Base-by-base conservation (phyloP, 805 yeast genomes). In the Naumovozyma dairenensis region DNA sequence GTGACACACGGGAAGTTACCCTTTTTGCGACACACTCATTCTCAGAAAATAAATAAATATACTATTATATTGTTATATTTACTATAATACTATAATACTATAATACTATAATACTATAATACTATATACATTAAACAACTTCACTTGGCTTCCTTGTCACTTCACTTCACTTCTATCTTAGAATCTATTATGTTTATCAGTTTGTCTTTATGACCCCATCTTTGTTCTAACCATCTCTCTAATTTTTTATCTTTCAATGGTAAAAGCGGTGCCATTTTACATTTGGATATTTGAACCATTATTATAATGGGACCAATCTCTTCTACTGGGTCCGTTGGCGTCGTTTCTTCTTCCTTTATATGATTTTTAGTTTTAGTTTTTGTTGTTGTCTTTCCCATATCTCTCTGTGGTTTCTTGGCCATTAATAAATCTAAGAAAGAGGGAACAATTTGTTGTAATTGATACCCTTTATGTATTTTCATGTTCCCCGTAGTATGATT, bases 161-260 rank as follows among this genome's bases (percentile, higher is more conserved):
- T 12, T 28, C 31, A 35, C 21, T 15, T 41, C 14, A 45, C 40
- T 34, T 44, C 52, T 17, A 61, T 47, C 21, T 59, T 58, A 19
- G 42, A 51, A 38, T 66, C 60, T 41, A 69, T 56, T 29, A 58
- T 56, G 4, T 57, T 58, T 18, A 74, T 60, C 32, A 65, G 40
- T 35, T 51, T 62, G 49, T 86, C 95, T 49, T 83, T 84, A 25
- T 69, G 72, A 6, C 58, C 55, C 95, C 96, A 86, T 21, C 64
- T 60, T 26, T 61, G 61, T 51, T 86, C 96, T 6, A 86, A 56
- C 82, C 92, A 86, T 52, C 71, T 74, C 42, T 82, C 86, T 25
- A 80, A 43, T 42, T 71, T 72, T 30, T 65, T 59, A 18, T 75
- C 62, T 42, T 71, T 79, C 6, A 50, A 33, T 0, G 81, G 77